Conservation (phyloP, 2,329 filamentous ascomycete species). For the Colletotrichum higginsianum region DNA sequence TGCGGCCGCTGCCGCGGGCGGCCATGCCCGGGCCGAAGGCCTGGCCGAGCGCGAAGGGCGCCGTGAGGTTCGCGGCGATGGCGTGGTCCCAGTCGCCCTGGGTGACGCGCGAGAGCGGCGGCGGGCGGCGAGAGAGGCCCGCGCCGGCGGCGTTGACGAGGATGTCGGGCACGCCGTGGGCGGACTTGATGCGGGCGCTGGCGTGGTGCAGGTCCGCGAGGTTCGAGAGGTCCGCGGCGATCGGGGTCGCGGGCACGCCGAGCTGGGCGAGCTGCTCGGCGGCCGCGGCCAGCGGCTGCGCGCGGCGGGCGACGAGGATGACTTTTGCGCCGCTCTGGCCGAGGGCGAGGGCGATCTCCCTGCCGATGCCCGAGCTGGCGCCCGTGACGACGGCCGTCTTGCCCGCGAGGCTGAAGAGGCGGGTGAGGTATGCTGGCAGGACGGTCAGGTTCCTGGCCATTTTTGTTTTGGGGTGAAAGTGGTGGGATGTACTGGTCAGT, state of each 20-base stretch:
- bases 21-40: constrained; percentile 53
- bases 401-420: constrained; percentile 50
- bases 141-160: constrained; percentile 52
- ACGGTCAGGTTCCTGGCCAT: constrained; percentile 32
- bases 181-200: constrained; percentile 32
- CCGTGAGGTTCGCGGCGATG: constrained; percentile 52
- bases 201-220: constrained; percentile 45
- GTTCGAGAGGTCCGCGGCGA: constrained; percentile 43
- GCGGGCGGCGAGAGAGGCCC: constrained; percentile 47
- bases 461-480: neutral
- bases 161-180: constrained; percentile 50
- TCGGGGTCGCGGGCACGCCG: constrained; percentile 46
- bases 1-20: constrained; percentile 49
- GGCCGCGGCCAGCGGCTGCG: constrained; percentile 45
- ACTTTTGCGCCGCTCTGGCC: constrained; percentile 50
- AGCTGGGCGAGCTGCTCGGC: constrained; percentile 46
- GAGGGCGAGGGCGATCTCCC: constrained; percentile 50
- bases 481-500: neutral
- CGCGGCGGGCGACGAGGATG: constrained; percentile 50
- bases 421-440: constrained; percentile 46
- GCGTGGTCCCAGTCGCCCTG: constrained; percentile 50
- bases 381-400: constrained; percentile 51
- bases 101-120: constrained; percentile 48
- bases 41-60: constrained; percentile 51
- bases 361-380: constrained; percentile 54